Percentiles rank a stretch among this genome's conserved stretches.
phyloP scores from a whole-genome alignment of 148 eudicot species.

The Pouteria glomerata region DNA sequence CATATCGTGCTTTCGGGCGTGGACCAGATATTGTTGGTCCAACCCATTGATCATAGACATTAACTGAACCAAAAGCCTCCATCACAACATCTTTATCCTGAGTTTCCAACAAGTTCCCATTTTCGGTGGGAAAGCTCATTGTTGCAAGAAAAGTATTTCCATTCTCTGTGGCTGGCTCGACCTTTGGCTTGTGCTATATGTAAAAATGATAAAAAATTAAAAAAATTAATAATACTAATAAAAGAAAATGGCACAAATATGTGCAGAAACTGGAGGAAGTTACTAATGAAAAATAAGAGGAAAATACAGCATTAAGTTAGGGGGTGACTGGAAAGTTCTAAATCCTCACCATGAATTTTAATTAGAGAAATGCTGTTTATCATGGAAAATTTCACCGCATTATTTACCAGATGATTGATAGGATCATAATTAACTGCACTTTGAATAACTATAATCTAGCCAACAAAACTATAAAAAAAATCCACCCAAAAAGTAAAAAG shows the following conservation, averaged over 20 bases:
- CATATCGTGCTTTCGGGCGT: slow-evolving; percentile 83
- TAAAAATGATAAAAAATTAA: neutral
- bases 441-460: neutral
- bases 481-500: neutral
- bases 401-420: no score
- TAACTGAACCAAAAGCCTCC: slow-evolving; percentile 65
- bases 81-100: slow-evolving; percentile 87
- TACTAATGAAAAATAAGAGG: neutral
- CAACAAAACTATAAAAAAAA: neutral
- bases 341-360: neutral
- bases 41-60: slow-evolving; percentile 92
- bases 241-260: neutral
- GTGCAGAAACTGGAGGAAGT: neutral
- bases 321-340: neutral
- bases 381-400: no score
- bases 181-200: slow-evolving; percentile 45
- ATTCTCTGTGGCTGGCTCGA: slow-evolving; percentile 50
- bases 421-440: neutral
- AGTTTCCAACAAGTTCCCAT: slow-evolving; percentile 53
- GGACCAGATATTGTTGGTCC: slow-evolving; percentile 67
- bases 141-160: slow-evolving; percentile 52
- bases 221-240: no score
- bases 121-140: slow-evolving; percentile 59
- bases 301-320: neutral
- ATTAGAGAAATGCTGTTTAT: no score